Percentiles rank a stretch among this genome's conserved stretches.
phyloP scores from a whole-genome alignment of 1,284 basidiomycete genomes.

The Trichosporon sp. region DNA sequence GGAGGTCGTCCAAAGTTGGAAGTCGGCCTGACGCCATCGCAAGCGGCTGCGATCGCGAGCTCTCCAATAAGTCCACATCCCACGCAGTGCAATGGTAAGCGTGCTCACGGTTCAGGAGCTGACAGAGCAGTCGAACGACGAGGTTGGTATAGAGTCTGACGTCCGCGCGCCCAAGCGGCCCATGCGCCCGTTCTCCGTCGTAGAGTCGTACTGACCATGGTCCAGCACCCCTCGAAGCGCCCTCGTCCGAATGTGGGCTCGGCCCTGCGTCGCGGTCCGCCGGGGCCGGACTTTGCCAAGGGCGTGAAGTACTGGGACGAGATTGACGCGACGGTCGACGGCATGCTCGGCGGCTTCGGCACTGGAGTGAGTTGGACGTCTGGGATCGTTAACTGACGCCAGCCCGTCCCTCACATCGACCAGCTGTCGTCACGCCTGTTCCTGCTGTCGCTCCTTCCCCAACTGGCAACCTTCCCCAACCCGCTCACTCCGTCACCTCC shows the following conservation, averaged over 20 bases:
- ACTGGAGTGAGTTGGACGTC: conserved; percentile 36
- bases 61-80: not conserved
- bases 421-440: conserved; percentile 81
- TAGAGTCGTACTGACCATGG: not conserved
- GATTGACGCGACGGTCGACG: conserved; percentile 50
- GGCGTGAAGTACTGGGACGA: conserved; percentile 53
- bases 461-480: conserved; percentile 69
- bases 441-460: conserved; percentile 70
- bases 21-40: not conserved
- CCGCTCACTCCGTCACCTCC: conserved; percentile 52
- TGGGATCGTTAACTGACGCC: conserved; percentile 1
- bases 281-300: conserved; percentile 47
- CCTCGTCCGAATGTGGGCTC: conserved; percentile 31
- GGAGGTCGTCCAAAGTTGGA: conserved; percentile 1
- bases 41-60: not conserved
- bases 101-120: not conserved
- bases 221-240: conserved; percentile 21
- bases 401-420: conserved; percentile 84
- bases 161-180: not conserved
- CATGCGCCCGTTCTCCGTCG: not conserved
- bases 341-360: conserved; percentile 52
- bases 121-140: not conserved
- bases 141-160: not conserved
- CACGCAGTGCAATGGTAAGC: not conserved
- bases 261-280: conserved; percentile 25